phyloP scores from a whole-genome alignment of 495 filamentous ascomycete genomes.

The Geoglossum glabrum region DNA sequence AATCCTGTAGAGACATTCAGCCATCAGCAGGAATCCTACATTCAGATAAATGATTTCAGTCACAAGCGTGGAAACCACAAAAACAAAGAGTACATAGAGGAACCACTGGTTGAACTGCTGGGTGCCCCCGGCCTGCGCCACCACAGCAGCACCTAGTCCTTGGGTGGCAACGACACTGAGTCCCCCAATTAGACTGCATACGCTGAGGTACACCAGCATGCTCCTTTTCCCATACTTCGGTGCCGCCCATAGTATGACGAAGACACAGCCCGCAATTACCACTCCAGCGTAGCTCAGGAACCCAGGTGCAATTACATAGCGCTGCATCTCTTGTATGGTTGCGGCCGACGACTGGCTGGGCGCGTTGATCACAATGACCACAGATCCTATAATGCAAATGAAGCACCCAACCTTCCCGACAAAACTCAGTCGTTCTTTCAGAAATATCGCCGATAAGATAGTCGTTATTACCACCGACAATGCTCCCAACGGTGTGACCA shows the following conservation, averaged over 20 bases:
- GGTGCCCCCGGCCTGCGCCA: slow-evolving; percentile 62
- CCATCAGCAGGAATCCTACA: slow-evolving; percentile 31
- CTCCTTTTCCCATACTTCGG: slow-evolving; percentile 87
- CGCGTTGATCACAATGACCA: slow-evolving; percentile 88
- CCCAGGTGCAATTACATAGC: slow-evolving; percentile 69
- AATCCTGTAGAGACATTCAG: background rate
- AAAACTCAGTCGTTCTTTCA: slow-evolving; percentile 89
- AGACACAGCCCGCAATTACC: slow-evolving; percentile 48
- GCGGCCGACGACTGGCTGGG: slow-evolving; percentile 66
- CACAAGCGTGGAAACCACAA: slow-evolving; percentile 69
- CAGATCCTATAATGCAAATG: slow-evolving; percentile 78
- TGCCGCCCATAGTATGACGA: slow-evolving; percentile 64
- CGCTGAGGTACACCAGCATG: slow-evolving; percentile 92
- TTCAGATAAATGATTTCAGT: slow-evolving; percentile 93
- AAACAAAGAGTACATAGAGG: slow-evolving; percentile 74
- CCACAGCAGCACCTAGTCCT: slow-evolving; percentile 77
- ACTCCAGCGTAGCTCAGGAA: slow-evolving; percentile 76
- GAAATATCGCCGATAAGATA: slow-evolving; percentile 81
- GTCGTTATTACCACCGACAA: slow-evolving; percentile 88
- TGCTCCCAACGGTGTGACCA: slow-evolving; percentile 90
- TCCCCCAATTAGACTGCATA: slow-evolving; percentile 88
- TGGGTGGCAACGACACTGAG: slow-evolving; percentile 91
- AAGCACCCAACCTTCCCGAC: slow-evolving; percentile 94
- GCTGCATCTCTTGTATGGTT: slow-evolving; percentile 83
- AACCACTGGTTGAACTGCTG: slow-evolving; percentile 96